Conservation (phyloP, 768 basidiomycete genomes). For the Auriculariales sp. region DNA sequence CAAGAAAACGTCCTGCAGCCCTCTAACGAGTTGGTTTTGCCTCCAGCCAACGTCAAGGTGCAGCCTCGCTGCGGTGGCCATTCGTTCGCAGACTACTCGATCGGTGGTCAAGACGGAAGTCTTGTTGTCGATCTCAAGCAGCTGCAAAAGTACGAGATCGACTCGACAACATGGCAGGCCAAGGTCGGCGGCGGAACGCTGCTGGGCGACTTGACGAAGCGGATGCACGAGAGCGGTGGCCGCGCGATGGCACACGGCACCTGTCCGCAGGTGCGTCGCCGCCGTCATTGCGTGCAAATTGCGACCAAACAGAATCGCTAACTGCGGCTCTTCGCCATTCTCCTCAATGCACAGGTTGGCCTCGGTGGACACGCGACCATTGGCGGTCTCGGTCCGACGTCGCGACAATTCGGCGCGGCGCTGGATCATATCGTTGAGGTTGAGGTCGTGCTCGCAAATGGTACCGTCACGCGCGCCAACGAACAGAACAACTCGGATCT, state of each 20-base stretch:
- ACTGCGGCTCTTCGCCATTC: too few species aligned
- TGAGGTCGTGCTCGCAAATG: constrained; percentile 14
- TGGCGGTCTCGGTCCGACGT: constrained; percentile 11
- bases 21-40: too few species aligned
- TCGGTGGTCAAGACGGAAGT: constrained; percentile 16
- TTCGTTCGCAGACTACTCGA: constrained; percentile 11
- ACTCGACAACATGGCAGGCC: constrained; percentile 14
- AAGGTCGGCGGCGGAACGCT: constrained; percentile 11
- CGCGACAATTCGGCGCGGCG: constrained; percentile 14
- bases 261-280: constrained; percentile 12
- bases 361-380: constrained; percentile 14
- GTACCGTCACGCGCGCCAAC: constrained; percentile 11
- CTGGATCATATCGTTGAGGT: constrained; percentile 15
- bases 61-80: constrained; percentile 13
- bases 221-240: constrained; percentile 9
- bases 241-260: constrained; percentile 17
- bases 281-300: too few species aligned
- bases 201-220: constrained; percentile 12
- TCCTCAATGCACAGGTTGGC: too few species aligned
- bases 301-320: too few species aligned
- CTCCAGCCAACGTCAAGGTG: constrained; percentile 12
- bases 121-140: constrained; percentile 17
- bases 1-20: too few species aligned
- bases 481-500: constrained; percentile 13
- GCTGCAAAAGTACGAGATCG: constrained; percentile 14